Conservation (phyloP, 192 early-diverging fungal genomes). For the Borealophlyctis nickersoniae region DNA sequence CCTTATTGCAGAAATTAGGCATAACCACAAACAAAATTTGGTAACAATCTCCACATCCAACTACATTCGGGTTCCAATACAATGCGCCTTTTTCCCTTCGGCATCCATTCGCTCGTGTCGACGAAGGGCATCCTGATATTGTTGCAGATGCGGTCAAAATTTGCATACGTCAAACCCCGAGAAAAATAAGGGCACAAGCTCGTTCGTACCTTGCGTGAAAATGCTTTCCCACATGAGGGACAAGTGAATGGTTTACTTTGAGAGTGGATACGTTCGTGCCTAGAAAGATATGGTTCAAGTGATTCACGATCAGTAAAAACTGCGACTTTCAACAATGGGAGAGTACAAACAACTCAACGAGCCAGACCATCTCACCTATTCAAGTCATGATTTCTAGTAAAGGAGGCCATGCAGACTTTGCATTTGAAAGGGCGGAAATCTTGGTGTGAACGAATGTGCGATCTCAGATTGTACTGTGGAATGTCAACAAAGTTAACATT, state of each 20-base stretch:
- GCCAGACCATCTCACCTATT: constrained; percentile 24
- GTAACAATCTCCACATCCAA: background rate
- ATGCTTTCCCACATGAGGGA: constrained; percentile 14
- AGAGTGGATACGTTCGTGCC: constrained; percentile 26
- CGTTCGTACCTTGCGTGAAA: constrained; percentile 23
- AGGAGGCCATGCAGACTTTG: constrained; percentile 22
- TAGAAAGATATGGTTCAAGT: background rate
- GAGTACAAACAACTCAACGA: constrained; percentile 3
- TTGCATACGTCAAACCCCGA: too few relatives aligned
- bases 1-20: background rate
- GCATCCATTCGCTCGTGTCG: constrained; percentile 42
- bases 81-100: constrained; percentile 38
- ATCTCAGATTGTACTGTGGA: constrained; percentile 37
- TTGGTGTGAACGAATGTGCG: constrained; percentile 44
- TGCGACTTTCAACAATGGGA: background rate
- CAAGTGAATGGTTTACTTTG: constrained; percentile 22
- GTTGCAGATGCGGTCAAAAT: too few relatives aligned
- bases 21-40: background rate
- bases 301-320: background rate
- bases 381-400: constrained; percentile 41
- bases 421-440: constrained; percentile 37
- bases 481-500: background rate
- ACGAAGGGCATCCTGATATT: constrained; percentile 29
- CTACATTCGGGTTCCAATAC: constrained; percentile 6
- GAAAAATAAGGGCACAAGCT: background rate